phyloP scores from a whole-genome alignment of 75 land plant genomes.

The Picea sitchensis region DNA sequence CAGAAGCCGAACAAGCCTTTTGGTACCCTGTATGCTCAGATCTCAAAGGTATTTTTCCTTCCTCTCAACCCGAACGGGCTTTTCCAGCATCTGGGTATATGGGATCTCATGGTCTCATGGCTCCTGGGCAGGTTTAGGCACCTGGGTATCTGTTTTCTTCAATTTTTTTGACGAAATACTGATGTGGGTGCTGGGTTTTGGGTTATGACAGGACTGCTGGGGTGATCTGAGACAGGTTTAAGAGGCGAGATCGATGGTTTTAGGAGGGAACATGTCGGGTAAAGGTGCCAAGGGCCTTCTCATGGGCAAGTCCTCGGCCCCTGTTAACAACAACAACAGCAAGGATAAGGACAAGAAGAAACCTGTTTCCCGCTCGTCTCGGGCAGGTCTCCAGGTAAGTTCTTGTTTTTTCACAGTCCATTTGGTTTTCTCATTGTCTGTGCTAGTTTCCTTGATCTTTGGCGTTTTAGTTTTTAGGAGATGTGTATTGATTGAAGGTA shows the following conservation, averaged over 20 bases:
- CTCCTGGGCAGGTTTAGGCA: too few relatives aligned
- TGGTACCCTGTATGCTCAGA: too few relatives aligned
- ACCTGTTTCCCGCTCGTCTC: slow-evolving; percentile 58
- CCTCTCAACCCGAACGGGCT: too few relatives aligned
- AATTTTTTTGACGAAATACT: too few relatives aligned
- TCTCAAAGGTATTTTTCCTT: too few relatives aligned
- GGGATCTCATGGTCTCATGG: too few relatives aligned
- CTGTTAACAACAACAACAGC: slow-evolving; percentile 14
- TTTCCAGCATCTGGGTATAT: too few relatives aligned
- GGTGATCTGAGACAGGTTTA: background rate
- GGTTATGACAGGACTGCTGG: too few relatives aligned
- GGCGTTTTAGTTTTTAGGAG: background rate
- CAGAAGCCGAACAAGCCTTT: too few relatives aligned
- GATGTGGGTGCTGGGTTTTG: too few relatives aligned
- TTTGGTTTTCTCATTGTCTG: background rate
- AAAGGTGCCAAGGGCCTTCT: slow-evolving; percentile 73
- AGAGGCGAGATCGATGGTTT: background rate
- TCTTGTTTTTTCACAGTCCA: too few relatives aligned
- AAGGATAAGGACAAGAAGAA: slow-evolving; percentile 70
- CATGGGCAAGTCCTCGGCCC: slow-evolving; percentile 40
- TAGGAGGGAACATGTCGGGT: slow-evolving; percentile 40
- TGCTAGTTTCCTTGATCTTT: background rate
- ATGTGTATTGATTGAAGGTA: background rate
- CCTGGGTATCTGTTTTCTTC: too few relatives aligned
- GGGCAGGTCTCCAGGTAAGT: slow-evolving; percentile 67